Evolutionary conservation across 768 basidiomycete species (phyloP), one percentile per base, ranked within the genome.

Genomic region (Nidula microcarpa): DNA sequence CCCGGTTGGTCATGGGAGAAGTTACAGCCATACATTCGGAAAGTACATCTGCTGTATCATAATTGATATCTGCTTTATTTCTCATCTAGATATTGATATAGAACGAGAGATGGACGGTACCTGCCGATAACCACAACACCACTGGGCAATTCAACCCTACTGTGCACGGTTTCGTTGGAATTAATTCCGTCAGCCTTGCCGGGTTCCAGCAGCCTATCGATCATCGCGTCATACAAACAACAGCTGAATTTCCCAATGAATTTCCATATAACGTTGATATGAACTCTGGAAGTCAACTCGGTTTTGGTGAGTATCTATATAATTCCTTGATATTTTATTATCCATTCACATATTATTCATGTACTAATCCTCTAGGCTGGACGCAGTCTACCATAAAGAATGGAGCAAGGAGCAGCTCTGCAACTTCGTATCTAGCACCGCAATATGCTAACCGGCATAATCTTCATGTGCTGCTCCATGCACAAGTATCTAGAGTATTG

Each of bases 1-100:
- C 51, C 68, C 4, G 71, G 72, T 10, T 86, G 84, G 84, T 60
- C 61, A 2, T 72, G 70, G 70, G 53, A 59, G 14, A 60, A 54
- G 6, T 57, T 74, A 23, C 60, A 66, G 23, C 60, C 58, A 44
- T 73, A 70, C 45, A 58, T 68, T 39, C 30, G 41, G 2, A 69
- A 64, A 60, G 70, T 67, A 32, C 50, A 49, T 43, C 16, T 33
- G 50, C 36, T 47, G 7, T 55, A 5, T 56, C 49, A 3, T 2
- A 33, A 36, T 13, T 43, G 17, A 10, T 6, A 13, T 43, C 51
- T 66, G 13, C 11, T 41, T 11, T 41, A 30, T 30, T 30, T 30
- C 23, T 41, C 3, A 3, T 53, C 61, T 2, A 57, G 58, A 17
- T 65, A 44, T 49, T 33, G 37, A 8, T 56, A 16, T 32, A 72